These are phyloP conservation scores for Phytophthora europaea DNA, from an alignment of 352 stramenopile species.

Conservation along the genomic window DNA sequence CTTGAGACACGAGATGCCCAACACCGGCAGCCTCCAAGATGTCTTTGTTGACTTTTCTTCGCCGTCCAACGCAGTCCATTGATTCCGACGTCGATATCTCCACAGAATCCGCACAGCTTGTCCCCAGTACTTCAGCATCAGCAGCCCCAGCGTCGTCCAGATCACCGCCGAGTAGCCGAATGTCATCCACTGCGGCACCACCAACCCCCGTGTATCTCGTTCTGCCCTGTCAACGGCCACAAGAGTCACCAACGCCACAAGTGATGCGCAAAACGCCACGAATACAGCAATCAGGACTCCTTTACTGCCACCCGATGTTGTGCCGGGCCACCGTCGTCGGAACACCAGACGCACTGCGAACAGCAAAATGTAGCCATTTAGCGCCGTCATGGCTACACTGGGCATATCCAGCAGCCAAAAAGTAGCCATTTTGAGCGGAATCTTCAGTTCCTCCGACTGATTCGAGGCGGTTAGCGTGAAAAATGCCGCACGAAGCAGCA, in stretches of 20 bases:
- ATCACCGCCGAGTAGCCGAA: constrained; percentile 38
- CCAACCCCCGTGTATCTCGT: constrained; percentile 4
- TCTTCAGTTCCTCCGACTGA: neutral
- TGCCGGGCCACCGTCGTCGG: constrained; percentile 31
- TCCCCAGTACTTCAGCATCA: constrained; percentile 34
- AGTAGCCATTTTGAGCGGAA: constrained; percentile 15
- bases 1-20: constrained; percentile 28
- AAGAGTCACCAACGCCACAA: constrained; percentile 27
- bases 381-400: constrained; percentile 29
- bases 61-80: constrained; percentile 1
- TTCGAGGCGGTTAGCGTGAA: constrained; percentile 19
- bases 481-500: constrained; percentile 39
- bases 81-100: constrained; percentile 23
- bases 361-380: constrained; percentile 49
- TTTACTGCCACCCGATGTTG: neutral
- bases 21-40: constrained; percentile 13
- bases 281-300: constrained; percentile 18
- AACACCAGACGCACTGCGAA: constrained; percentile 39
- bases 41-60: neutral
- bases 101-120: constrained; percentile 31
- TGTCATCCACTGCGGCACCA: constrained; percentile 27
- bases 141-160: constrained; percentile 31
- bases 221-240: constrained; percentile 15
- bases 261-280: constrained; percentile 26
- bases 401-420: constrained; percentile 53